phyloP scores from a whole-genome alignment of 2,329 filamentous ascomycete genomes.

The Helminthosporium solani region DNA sequence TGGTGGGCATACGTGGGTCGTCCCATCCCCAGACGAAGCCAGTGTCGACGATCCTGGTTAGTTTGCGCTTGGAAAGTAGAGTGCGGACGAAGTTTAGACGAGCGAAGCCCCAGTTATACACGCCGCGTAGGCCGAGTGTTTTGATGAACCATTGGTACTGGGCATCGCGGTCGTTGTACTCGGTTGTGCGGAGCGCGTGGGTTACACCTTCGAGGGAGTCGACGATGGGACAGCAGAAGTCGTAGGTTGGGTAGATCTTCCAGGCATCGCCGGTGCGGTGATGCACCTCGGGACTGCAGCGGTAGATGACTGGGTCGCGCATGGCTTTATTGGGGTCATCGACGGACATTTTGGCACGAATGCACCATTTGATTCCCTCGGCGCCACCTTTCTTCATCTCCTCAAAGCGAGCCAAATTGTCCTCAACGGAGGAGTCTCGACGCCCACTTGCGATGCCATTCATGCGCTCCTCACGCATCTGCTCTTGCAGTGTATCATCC shows the following conservation, averaged over 20 bases:
- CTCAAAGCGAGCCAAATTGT: conserved; percentile 82
- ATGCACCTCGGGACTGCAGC: conserved; percentile 75
- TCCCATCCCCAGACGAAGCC: conserved; percentile 82
- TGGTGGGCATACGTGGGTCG: conserved; percentile 82
- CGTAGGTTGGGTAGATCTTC: conserved; percentile 88
- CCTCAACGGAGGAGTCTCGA: conserved; percentile 75
- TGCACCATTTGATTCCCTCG: conserved; percentile 81
- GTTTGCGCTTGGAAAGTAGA: conserved; percentile 81
- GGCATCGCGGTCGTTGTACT: conserved; percentile 83
- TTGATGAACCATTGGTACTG: conserved; percentile 86
- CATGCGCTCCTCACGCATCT: conserved; percentile 82
- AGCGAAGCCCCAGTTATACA: conserved; percentile 83
- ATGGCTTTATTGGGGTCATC: conserved; percentile 94
- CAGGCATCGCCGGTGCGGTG: conserved; percentile 77
- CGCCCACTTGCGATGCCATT: conserved; percentile 79
- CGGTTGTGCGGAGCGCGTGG: conserved; percentile 78
- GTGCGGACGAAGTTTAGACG: conserved; percentile 83
- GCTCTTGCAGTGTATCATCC: conserved; percentile 88
- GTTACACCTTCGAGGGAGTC: conserved; percentile 81
- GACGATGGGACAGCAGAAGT: conserved; percentile 80
- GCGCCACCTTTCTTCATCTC: conserved; percentile 88
- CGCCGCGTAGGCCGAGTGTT: conserved; percentile 69
- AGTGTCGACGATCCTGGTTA: conserved; percentile 77
- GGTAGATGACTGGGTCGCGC: conserved; percentile 95
- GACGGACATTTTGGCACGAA: conserved; percentile 89